Evolutionary conservation across 2,329 filamentous ascomycete genomes (phyloP), one percentile per base, ranked within the genome.

Genomic region (Botrytis paeoniae): DNA sequence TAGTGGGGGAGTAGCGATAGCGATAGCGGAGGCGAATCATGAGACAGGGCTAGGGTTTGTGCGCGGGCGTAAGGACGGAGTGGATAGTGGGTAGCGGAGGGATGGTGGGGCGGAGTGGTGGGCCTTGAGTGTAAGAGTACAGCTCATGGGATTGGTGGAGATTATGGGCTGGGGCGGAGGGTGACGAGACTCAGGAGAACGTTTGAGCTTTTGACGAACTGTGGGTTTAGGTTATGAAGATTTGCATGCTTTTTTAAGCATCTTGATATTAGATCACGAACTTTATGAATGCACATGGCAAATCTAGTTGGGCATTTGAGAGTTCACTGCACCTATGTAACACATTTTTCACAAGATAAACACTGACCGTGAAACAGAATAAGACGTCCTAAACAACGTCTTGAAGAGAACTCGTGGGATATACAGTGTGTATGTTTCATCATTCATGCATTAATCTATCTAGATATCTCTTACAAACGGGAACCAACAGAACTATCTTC

Each of bases 401-500:
- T 39, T 62, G 48, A 20, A 39, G 1, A 14, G 25, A 68, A 41
- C 25, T 14, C 25, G 32, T 41, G 22, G n/a, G n/a, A 68, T 22
- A 20, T 43, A 41, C 4, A 43, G 20, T 32, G 25, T 32, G n/a
- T 57, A 57, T 25, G 14, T 57, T 68, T 51, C 45, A 39, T 54
- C 25, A 51, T 39, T 66, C 25, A 54, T 66, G 32, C 54, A 57
- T 45, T 69, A 41, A 43, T 43, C 8, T 35, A 57, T 60, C 14
- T 60, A 51, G 10, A 25, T 51, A 60, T 35, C 39, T 41, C 45
- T 59, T 76, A 76, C 54, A 76, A 64, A 59, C 70, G 71, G 48
- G 75, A 75, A 32, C 48, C 72, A 22, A 70, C 51, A 20, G 61
- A 62, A 61, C 39, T 39, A 43, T 70, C 76, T 22, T 78, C 78